Base-by-base conservation (phyloP, 2,329 filamentous ascomycete genomes). In the Westerdykella aurantiaca region DNA sequence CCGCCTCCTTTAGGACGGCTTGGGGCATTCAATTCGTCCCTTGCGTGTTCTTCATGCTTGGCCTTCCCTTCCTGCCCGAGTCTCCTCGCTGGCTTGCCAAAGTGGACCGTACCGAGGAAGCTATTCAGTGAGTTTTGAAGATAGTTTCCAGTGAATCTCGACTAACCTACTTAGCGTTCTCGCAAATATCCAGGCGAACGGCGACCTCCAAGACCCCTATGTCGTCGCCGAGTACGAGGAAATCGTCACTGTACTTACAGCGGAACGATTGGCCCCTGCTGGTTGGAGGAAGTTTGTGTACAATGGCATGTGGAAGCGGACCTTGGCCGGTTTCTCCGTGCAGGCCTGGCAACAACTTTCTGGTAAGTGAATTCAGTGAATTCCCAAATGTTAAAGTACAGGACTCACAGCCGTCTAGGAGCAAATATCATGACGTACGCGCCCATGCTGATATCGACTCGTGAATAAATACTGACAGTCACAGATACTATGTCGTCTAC, bases 291-390 rank as follows among this genome's bases (percentile, higher is more conserved):
- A 69, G 44, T 74, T 73, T 43, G 56, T 73, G n/a, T 60, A 68
- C 40, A 72, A 73, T 42, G 76, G 77, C 56, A 81, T 81, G 77
- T 80, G 77, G 77, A 73, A 73, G 50, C 69, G 78, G 13, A 80
- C 76, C 2, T 48, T 79, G 38, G 74, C 76, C 13, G 78, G 78
- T 38, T 73, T 77, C 57, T 73, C 71, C 11, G 74, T 79, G 2
- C 78, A 81, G 57, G 74, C 74, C 17, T 80, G 77, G 76, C 77
- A 80, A 58, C 69, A 77, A 42, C 58, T 74, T 6, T 56, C 52
- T 13, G 73, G 71, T n/a, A 46, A 35, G 37, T 23, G 18, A 9
- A 4, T 38, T 38, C 37, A 5, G 16, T 5, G 23, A 25, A 25
- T 10, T 5, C 23, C 5, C 5, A 5, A 5, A 25, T 25, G 23